phyloP scores from a whole-genome alignment of 305 asterid species.

The Solanum hybrid region DNA sequence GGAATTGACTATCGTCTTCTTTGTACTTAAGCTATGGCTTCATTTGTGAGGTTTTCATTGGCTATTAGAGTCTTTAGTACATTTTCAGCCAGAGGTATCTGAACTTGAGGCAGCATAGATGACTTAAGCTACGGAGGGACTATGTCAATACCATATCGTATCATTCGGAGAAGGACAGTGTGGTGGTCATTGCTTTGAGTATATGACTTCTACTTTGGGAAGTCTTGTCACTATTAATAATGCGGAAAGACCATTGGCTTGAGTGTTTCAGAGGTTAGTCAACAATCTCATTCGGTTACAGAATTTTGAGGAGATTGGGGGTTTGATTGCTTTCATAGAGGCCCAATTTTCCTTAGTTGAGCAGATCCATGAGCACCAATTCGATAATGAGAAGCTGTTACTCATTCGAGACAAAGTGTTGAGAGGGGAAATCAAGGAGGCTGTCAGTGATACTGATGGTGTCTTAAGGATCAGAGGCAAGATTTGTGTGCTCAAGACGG shows the following conservation, averaged over 20 bases:
- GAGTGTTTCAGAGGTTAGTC: neutral
- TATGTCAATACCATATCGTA: neutral
- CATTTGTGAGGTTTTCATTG: neutral
- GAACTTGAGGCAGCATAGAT: neutral
- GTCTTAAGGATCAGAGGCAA: neutral
- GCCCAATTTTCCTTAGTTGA: neutral
- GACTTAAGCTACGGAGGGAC: neutral
- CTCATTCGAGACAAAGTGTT: neutral
- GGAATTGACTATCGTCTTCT: neutral
- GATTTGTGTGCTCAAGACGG: neutral
- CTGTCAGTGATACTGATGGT: neutral
- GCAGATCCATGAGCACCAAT: neutral
- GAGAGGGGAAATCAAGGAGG: neutral
- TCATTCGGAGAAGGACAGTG: neutral
- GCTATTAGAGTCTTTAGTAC: neutral
- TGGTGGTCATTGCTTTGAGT: neutral
- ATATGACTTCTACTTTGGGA: neutral
- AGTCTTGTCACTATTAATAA: neutral
- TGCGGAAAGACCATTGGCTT: neutral
- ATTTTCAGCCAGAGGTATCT: neutral
- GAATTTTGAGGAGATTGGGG: neutral
- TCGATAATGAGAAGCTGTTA: no score
- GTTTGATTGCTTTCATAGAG: neutral
- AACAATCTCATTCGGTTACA: neutral
- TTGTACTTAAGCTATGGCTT: neutral